Evolutionary conservation across 805 yeast species (phyloP), one percentile per base, ranked within the genome.

Genomic region (Candida vaughaniae): DNA sequence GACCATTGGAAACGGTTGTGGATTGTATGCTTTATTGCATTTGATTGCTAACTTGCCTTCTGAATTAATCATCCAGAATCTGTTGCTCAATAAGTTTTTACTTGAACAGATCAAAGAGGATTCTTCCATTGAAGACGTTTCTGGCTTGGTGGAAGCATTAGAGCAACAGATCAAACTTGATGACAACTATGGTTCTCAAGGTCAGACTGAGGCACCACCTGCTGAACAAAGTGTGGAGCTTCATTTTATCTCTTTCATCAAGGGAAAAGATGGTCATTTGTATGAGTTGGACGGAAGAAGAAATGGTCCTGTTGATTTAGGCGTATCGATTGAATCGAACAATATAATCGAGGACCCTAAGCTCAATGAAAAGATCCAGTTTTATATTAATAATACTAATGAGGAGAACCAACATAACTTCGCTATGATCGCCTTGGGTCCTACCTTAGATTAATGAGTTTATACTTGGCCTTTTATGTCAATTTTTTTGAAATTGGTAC

Each of bases 201-300:
- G 89, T 9, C 80, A 80, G 47, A 80, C 90, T 1, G 78, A 71
- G 33, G 85, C 85, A 0, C 91, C 90, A 7, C 56, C 62, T 8
- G 78, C 83, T 6, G 73, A 67, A 1, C 73, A 66, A 5, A 68
- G 66, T 2, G 51, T 63, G 9, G 77, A 80, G 37, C 66, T 82
- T 39, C 99, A 91, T 62, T 91, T 85, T 54, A 80, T 91, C 17
- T 72, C 93, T 5, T 82, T 85, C 50, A 68, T 85, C 8, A 79
- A 75, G 49, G 70, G 73, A 16, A 61, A 64, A 9, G 71, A 77
- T 44, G 77, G 75, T 6, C 77, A 76, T 41, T 53, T 91, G 15
- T 86, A 78, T 51, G 98, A 91, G 60, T 69, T 91, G 23, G 99
- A 91, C 54, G 99, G 99, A 1, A 73, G 98, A 46, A 71, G 95